Percentiles rank a stretch among this genome's conserved stretches.
Evolutionary conservation across 2,329 filamentous ascomycete genomes (phyloP).

Genomic region (Alternaria postmessia): DNA sequence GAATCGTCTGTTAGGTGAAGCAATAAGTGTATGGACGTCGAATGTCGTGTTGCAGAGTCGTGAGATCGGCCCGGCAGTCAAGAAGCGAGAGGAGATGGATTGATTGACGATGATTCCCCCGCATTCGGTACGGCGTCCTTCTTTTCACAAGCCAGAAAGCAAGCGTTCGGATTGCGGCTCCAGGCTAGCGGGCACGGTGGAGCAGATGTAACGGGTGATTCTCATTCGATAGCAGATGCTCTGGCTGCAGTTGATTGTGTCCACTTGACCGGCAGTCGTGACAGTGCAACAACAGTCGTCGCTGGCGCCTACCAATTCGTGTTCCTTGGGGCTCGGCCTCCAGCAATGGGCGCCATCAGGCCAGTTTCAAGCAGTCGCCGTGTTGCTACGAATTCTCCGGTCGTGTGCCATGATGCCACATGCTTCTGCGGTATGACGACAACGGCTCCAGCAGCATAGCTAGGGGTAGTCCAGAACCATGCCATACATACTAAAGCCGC

Average conservation of each 20-base stretch:
- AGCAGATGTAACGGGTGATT: conserved; percentile 37
- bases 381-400: conserved; percentile 14
- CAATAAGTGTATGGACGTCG: conserved; percentile 31
- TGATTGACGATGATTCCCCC: conserved; percentile 47
- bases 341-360: conserved; percentile 10
- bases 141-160: conserved; percentile 32
- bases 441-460: conserved; percentile 19
- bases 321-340: conserved; percentile 14
- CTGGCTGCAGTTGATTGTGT: conserved; percentile 32
- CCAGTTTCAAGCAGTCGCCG: neutral
- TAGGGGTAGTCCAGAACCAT: conserved; percentile 21
- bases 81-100: conserved; percentile 42
- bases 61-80: conserved; percentile 44
- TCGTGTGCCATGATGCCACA: conserved; percentile 38
- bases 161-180: conserved; percentile 37
- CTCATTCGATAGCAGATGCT: conserved; percentile 33
- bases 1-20: conserved; percentile 25
- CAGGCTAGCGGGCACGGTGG: conserved; percentile 34
- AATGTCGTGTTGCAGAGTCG: conserved; percentile 40
- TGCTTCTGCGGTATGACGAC: conserved; percentile 33
- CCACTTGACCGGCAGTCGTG: conserved; percentile 35
- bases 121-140: conserved; percentile 45
- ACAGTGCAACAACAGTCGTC: conserved; percentile 1
- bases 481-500: conserved; percentile 29
- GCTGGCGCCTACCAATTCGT: conserved; percentile 12